Evolutionary conservation across 257 asterid genomes (phyloP), one percentile per base, ranked within the genome.

Genomic region (Fraxinus quadrangulata): DNA sequence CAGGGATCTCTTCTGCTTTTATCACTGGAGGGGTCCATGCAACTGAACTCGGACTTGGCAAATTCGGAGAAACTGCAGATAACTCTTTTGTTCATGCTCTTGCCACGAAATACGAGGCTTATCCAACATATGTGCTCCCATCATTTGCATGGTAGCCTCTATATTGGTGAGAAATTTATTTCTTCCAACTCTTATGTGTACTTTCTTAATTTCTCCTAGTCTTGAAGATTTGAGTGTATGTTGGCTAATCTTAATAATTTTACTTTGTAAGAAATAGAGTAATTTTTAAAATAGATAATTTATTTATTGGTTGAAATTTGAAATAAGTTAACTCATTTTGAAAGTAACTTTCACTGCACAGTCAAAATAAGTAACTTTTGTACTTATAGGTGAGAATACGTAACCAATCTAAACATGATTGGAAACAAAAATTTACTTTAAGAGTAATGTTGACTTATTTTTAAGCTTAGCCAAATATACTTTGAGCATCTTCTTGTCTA

Each of bases 1-100:
- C 92, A 42, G 94, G 94, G 33, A 88, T 93, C 51, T 81, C 87
- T 37, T 93, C 98, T 12, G 92, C 78, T 75, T 86, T 95, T 77
- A 79, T 88, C 65, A 90, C 96, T 4, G 82, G 96, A 42, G 99
- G 99, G 61, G 83, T 95, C 76, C 99, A 95, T 82, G 93, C 96
- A 34, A 71, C 90, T 56, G 97, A 95, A 81, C 97, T 95, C 49
- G 97, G 97, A 59, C 88, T 91, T 2, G n/a, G 37, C 49, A 80
- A 83, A 70, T 93, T 91, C 33, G 97, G 96, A 81, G 94, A 93
- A 79, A 82, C 83, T 28, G 97, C 91, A 4, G 83, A 87, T 37
- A 86, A 88, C 73, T 79, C 90, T 69, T 83, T 85, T 42, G 85
- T 93, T 75, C 81, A 19, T 45, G 90, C 94, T 66, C 97, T 95